Evolutionary conservation across 2,329 filamentous ascomycete species (phyloP).

Genomic region (Colletotrichum sp.): DNA sequence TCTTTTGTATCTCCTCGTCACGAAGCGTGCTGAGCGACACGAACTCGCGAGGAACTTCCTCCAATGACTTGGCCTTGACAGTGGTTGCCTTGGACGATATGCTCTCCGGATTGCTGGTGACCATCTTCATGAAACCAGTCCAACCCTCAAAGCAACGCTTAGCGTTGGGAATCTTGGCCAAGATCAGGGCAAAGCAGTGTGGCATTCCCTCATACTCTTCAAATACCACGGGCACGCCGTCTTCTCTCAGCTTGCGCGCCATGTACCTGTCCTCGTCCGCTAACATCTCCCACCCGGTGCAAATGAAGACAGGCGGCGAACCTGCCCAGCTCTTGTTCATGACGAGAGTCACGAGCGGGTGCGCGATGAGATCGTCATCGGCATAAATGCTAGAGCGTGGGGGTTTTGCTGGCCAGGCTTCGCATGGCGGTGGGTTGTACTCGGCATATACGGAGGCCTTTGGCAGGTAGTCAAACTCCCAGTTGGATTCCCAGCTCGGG

Average conservation of each 20-base stretch:
- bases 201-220: slow-evolving; percentile 84
- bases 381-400: slow-evolving; percentile 60
- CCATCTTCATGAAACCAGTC: slow-evolving; percentile 58
- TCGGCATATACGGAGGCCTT: slow-evolving; percentile 38
- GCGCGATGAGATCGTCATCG: slow-evolving; percentile 58
- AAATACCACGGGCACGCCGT: slow-evolving; percentile 67
- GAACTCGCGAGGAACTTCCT: slow-evolving; percentile 52
- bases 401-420: slow-evolving; percentile 61
- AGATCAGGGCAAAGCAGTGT: slow-evolving; percentile 70
- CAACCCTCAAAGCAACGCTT: slow-evolving; percentile 60
- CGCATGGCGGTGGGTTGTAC: slow-evolving; percentile 46
- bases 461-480: slow-evolving; percentile 68
- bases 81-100: slow-evolving; percentile 46
- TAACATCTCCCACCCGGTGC: slow-evolving; percentile 74
- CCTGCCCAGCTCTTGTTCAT: slow-evolving; percentile 64
- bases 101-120: slow-evolving; percentile 36
- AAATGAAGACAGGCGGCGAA: slow-evolving; percentile 70
- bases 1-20: slow-evolving; percentile 46
- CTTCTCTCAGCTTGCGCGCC: slow-evolving; percentile 57
- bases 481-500: slow-evolving; percentile 58
- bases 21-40: slow-evolving; percentile 45
- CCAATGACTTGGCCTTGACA: slow-evolving; percentile 56
- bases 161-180: slow-evolving; percentile 51
- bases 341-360: slow-evolving; percentile 73
- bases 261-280: slow-evolving; percentile 70